A percentile compares a stretch with the other conserved stretches of the same genome.
Evolutionary conservation across 768 basidiomycete genomes (phyloP).

Genomic region (Chiua virens): DNA sequence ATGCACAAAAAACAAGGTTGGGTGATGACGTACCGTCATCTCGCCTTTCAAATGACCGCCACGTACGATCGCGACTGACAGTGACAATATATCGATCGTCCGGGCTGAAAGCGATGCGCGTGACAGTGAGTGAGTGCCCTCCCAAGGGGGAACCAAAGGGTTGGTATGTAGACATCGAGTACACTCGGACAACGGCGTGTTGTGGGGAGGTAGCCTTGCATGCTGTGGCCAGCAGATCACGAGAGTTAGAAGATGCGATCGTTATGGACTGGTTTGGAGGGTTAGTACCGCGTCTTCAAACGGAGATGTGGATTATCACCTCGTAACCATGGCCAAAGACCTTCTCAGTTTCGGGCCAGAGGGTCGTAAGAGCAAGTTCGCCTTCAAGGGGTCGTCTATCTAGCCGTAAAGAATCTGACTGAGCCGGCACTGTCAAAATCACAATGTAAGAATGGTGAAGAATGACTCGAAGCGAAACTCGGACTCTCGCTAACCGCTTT

Average conservation of each 20-base stretch:
- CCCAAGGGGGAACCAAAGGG: constrained; percentile 68
- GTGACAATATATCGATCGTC: constrained; percentile 78
- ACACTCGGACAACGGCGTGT: constrained; percentile 87
- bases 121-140: constrained; percentile 89
- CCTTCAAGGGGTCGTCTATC: constrained; percentile 78
- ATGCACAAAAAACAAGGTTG: not conserved
- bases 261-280: constrained; percentile 63
- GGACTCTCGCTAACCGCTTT: constrained; percentile 78
- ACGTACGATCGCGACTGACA: constrained; percentile 89
- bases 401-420: constrained; percentile 11
- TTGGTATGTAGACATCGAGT: constrained; percentile 70
- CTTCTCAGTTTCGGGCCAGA: constrained; percentile 98
- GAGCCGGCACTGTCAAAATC: constrained; percentile 15
- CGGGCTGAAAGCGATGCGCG: constrained; percentile 85
- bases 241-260: constrained; percentile 70
- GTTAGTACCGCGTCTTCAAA: not conserved
- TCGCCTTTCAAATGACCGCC: constrained; percentile 72
- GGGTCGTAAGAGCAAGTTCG: constrained; percentile 79
- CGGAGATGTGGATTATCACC: constrained; percentile 39
- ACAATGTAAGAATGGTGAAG: not conserved
- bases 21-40: constrained; percentile 36
- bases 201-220: constrained; percentile 87
- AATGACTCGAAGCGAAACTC: not conserved
- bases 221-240: constrained; percentile 76
- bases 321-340: constrained; percentile 98